These are phyloP conservation scores for Clohesyomyces aquaticus DNA, from an alignment of 495 filamentous ascomycete species.

Conservation along the genomic window DNA sequence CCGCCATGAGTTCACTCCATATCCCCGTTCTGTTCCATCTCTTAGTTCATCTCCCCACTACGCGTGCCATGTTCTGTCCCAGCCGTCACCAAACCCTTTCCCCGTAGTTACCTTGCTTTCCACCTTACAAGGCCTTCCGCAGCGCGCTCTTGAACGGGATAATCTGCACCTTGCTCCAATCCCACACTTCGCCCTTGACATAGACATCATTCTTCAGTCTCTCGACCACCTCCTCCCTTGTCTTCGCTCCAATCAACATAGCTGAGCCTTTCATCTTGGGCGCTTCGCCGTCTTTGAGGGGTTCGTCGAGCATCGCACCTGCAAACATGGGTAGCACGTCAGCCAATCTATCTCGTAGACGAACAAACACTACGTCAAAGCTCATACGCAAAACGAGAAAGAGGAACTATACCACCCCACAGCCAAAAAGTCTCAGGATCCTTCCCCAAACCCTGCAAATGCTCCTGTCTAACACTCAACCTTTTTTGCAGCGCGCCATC, in stretches of 20 bases:
- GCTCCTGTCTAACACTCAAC: conserved; percentile 66
- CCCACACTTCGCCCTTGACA: conserved; percentile 73
- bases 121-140: conserved; percentile 41
- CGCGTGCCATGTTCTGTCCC: no score
- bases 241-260: conserved; percentile 64
- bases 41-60: no score
- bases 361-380: no score
- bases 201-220: conserved; percentile 75
- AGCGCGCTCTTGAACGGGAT: conserved; percentile 48
- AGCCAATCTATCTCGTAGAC: no score
- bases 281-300: conserved; percentile 63
- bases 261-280: conserved; percentile 72
- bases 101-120: neutral
- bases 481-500: conserved; percentile 67
- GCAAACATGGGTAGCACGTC: no score
- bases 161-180: conserved; percentile 68
- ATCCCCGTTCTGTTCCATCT: no score
- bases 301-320: conserved; percentile 72
- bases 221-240: conserved; percentile 69
- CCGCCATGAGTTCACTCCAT: no score
- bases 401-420: conserved; percentile 33
- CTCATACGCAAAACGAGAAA: neutral
- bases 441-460: conserved; percentile 23
- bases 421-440: conserved; percentile 39
- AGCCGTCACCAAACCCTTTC: no score